These are phyloP conservation scores for Thinopyrum obtusiflorum DNA, from an alignment of 202 grass and related monocot genomes.

Conservation along the genomic window DNA sequence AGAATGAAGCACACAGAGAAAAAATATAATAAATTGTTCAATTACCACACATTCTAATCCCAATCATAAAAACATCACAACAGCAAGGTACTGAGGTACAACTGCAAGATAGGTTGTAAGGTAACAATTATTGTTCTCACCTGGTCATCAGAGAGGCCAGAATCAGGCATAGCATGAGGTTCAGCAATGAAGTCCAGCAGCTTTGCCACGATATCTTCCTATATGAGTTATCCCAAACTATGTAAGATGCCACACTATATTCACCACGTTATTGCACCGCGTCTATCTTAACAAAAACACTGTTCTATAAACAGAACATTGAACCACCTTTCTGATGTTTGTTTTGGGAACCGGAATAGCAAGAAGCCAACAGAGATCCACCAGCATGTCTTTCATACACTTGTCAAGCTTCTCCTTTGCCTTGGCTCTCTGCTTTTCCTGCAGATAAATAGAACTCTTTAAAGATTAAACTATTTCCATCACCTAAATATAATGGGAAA, in stretches of 20 bases:
- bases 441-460: constrained; percentile 37
- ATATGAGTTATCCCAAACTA: constrained; percentile 34
- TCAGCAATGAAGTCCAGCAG: constrained; percentile 95
- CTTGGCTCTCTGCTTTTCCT: constrained; percentile 97
- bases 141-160: constrained; percentile 56
- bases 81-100: constrained; percentile 21
- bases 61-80: constrained; percentile 24
- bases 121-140: constrained; percentile 31
- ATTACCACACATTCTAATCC: constrained; percentile 13
- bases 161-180: constrained; percentile 58
- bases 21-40: constrained; percentile 22
- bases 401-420: constrained; percentile 98
- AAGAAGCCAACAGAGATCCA: constrained; percentile 82
- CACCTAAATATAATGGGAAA: background rate
- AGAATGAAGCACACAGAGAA: background rate
- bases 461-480: constrained; percentile 26
- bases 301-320: constrained; percentile 25
- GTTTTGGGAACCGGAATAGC: constrained; percentile 79
- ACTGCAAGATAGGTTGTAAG: constrained; percentile 17
- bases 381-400: constrained; percentile 72
- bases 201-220: constrained; percentile 91
- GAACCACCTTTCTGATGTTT: constrained; percentile 70
- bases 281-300: background rate
- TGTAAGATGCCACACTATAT: constrained; percentile 28
- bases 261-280: background rate